These are phyloP conservation scores for Acer yangbiense DNA, from an alignment of 345 rosid genomes.

Conservation along the genomic window DNA sequence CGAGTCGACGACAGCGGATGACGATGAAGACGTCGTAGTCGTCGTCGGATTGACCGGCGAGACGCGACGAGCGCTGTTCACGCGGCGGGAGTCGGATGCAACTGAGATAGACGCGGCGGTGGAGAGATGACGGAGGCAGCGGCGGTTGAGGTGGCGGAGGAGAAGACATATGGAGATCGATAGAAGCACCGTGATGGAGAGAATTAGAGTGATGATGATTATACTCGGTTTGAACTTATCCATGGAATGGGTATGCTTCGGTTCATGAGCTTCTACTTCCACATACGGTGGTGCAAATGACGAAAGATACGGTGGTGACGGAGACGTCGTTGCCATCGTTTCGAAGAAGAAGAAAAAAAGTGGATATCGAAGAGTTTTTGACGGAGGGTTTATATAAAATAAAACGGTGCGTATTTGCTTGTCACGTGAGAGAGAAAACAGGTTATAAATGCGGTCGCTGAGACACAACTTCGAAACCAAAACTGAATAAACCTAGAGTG, in stretches of 20 bases:
- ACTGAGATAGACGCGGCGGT: constrained; percentile 13
- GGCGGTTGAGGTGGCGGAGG: constrained; percentile 73
- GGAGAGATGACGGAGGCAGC: constrained; percentile 42
- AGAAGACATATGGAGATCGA: constrained; percentile 73
- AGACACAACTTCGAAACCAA: neutral
- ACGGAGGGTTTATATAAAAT: neutral
- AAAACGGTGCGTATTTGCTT: neutral
- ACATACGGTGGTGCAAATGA: neutral
- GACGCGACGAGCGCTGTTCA: constrained; percentile 39
- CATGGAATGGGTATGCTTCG: constrained; percentile 28
- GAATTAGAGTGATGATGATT: constrained; percentile 56
- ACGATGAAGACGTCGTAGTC: neutral
- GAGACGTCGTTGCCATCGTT: too few species aligned
- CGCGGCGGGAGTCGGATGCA: constrained; percentile 30
- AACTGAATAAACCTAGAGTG: too few species aligned
- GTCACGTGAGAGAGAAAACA: neutral
- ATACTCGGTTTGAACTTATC: constrained; percentile 64
- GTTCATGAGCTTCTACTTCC: constrained; percentile 19
- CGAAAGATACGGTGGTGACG: neutral
- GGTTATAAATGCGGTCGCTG: neutral
- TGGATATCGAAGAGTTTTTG: neutral
- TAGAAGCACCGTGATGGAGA: constrained; percentile 54
- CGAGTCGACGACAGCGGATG: constrained; percentile 47
- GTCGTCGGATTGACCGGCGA: constrained; percentile 39
- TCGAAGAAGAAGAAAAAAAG: neutral